phyloP scores from a whole-genome alignment of 345 rosid genomes.

The Arabidopsis arenosa region DNA sequence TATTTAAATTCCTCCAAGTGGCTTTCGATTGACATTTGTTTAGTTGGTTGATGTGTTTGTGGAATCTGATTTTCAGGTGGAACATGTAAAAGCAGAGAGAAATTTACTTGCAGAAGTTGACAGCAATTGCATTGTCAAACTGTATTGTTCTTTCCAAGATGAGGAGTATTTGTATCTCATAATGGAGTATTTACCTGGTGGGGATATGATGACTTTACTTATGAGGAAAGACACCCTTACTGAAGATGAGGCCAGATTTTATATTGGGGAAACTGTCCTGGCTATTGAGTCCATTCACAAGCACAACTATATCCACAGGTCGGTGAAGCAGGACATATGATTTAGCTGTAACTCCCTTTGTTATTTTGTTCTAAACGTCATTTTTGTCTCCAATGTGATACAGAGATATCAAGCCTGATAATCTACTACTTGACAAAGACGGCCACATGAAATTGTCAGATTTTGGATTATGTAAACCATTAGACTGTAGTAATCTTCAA shows the following conservation, averaged over 20 bases:
- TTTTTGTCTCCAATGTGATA: constrained; percentile 28
- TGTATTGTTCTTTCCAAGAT: constrained; percentile 98
- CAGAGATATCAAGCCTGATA: constrained; percentile 99
- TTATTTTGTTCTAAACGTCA: constrained; percentile 9
- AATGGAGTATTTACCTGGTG: constrained; percentile 99
- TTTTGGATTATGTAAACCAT: constrained; percentile 96
- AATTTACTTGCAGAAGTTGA: constrained; percentile 99
- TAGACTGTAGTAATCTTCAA: constrained; percentile 95
- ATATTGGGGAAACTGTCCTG: constrained; percentile 94
- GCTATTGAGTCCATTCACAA: constrained; percentile 98
- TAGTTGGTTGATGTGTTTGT: constrained; percentile 33
- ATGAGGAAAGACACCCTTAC: constrained; percentile 96
- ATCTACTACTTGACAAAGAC: constrained; percentile 87
- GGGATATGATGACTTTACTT: constrained; percentile 98
- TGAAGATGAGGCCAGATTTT: constrained; percentile 95
- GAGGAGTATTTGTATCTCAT: constrained; percentile 90
- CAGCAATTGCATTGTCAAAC: constrained; percentile 93
- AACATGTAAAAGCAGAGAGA: constrained; percentile 98
- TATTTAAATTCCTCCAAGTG: constrained; percentile 31
- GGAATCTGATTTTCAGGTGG: constrained; percentile 66
- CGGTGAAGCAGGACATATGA: constrained; percentile 29
- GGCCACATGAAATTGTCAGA: constrained; percentile 98
- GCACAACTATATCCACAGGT: constrained; percentile 98
- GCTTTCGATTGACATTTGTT: neutral
- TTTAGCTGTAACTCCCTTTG: neutral